Percentiles rank a stretch among this genome's conserved stretches.
These are phyloP conservation scores for Ustilago nuda DNA, from an alignment of 1,284 basidiomycete species.

Conservation along the genomic window DNA sequence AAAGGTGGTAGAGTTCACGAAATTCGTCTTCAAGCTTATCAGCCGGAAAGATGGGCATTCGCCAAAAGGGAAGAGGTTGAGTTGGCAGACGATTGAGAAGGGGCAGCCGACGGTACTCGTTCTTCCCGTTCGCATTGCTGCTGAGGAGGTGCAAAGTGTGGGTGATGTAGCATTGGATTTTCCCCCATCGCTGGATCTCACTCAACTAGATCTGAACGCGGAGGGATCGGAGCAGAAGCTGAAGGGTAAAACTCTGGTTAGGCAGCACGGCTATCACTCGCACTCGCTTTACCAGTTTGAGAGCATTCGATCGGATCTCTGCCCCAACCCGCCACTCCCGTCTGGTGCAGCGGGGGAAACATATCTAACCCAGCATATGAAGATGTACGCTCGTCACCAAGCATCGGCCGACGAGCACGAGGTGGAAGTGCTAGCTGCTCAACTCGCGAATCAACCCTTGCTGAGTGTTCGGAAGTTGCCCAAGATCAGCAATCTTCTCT, in stretches of 20 bases:
- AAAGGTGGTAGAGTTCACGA: slow-evolving; percentile 16
- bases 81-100: background rate
- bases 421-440: background rate
- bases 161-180: slow-evolving; percentile 19
- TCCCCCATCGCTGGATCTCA: slow-evolving; percentile 1
- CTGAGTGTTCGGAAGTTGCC: slow-evolving; percentile 17
- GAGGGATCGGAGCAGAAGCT: background rate
- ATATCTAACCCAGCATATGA: slow-evolving; percentile 24
- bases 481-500: slow-evolving; percentile 21
- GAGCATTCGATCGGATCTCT: slow-evolving; percentile 8
- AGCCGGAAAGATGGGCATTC: slow-evolving; percentile 6
- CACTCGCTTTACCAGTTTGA: slow-evolving; percentile 17
- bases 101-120: slow-evolving; percentile 25
- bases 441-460: slow-evolving; percentile 15
- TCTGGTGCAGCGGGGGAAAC: background rate
- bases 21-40: slow-evolving; percentile 17
- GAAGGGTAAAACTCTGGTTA: slow-evolving; percentile 10
- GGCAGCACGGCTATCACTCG: slow-evolving; percentile 23
- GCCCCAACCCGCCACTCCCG: slow-evolving; percentile 9
- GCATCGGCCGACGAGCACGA: background rate
- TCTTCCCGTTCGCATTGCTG: slow-evolving; percentile 16
- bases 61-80: background rate
- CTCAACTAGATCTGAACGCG: slow-evolving; percentile 2
- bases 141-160: background rate
- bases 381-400: slow-evolving; percentile 16